Conservation (phyloP, 139 green algal species). For the Picochlorum sp. region DNA sequence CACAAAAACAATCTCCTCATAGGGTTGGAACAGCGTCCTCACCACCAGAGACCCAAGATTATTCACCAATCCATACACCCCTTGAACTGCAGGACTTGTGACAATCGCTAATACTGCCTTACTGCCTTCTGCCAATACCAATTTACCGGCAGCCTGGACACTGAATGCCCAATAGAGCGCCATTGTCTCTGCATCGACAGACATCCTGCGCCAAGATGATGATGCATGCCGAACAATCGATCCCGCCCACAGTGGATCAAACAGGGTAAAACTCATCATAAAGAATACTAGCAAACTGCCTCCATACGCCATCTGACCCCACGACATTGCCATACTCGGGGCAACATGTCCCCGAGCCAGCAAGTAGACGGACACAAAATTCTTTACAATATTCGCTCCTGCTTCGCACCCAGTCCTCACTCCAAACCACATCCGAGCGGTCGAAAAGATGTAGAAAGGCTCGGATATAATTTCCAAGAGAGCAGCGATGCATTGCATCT, state of each 20-base stretch:
- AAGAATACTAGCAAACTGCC: constrained; percentile 36
- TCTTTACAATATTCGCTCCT: constrained; percentile 36
- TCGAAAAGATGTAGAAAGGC: constrained; percentile 69
- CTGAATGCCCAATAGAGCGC: constrained; percentile 19
- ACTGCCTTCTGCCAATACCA: constrained; percentile 71
- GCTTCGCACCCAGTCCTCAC: constrained; percentile 56
- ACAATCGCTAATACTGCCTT: constrained; percentile 53
- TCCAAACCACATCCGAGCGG: constrained; percentile 45
- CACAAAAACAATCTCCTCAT: constrained; percentile 81
- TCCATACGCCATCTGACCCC: constrained; percentile 50
- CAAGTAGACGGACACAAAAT: constrained; percentile 40
- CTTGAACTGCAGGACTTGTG: constrained; percentile 47
- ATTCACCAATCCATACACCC: constrained; percentile 76
- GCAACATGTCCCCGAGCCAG: constrained; percentile 13
- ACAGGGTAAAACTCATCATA: constrained; percentile 11
- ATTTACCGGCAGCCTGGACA: constrained; percentile 65
- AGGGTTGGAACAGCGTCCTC: constrained; percentile 70
- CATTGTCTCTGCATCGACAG: not conserved
- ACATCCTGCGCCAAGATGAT: constrained; percentile 1
- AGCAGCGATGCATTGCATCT: constrained; percentile 51
- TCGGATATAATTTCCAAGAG: constrained; percentile 59
- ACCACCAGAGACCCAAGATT: constrained; percentile 80
- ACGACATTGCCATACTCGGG: constrained; percentile 46
- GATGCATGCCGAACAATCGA: not conserved
- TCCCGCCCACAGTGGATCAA: not conserved